Evolutionary conservation across 495 filamentous ascomycete species (phyloP), one percentile per base, ranked within the genome.

Genomic region (Viridothelium virens): DNA sequence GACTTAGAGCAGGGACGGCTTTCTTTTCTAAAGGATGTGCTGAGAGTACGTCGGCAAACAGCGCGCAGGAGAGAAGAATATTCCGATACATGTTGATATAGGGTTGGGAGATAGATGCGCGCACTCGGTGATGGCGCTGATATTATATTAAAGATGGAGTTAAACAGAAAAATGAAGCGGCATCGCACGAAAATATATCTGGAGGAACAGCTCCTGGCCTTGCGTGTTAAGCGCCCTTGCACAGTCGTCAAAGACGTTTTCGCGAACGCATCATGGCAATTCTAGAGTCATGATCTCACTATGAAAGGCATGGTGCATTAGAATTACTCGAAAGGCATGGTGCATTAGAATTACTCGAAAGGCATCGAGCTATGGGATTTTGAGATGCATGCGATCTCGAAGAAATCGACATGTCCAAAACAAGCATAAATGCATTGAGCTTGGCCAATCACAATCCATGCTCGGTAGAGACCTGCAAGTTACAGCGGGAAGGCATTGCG

Each of bases 11-110:
- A 7, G 53, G 11, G 53, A 59, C 31, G 7, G 11, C 11, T 36
- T 59, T 59, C 31, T 59, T 59, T 14, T 59, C 25, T 14, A 59
- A 59, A 34, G 53, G 53, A 36, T 18, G 53, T 59, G 53, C 53
- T 36, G 53, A 59, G 36, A 59, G 25, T 18, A 59, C 10, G 5
- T 59, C 25, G 7, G 31, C 7, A 36, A 59, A 31, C 53, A 59
- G 11, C 33, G 53, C 31, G 14, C 3, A 33, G 53, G 36, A 33
- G 31, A 59, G 7, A 18, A 59, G 53, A 36, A 34, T 34, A 36
- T 36, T 59, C 7, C 25, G 5, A 36, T 59, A 36, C 53, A 59
- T 59, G 10, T 59, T 59, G 53, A 31, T 7, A 7, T 34, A 18
- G 48, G 7, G 14, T 18, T 44, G 14, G 6, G 6, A 14, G 14